Evolutionary conservation across 2,329 filamentous ascomycete species (phyloP).

Genomic region (Talaromyces funiculosus): DNA sequence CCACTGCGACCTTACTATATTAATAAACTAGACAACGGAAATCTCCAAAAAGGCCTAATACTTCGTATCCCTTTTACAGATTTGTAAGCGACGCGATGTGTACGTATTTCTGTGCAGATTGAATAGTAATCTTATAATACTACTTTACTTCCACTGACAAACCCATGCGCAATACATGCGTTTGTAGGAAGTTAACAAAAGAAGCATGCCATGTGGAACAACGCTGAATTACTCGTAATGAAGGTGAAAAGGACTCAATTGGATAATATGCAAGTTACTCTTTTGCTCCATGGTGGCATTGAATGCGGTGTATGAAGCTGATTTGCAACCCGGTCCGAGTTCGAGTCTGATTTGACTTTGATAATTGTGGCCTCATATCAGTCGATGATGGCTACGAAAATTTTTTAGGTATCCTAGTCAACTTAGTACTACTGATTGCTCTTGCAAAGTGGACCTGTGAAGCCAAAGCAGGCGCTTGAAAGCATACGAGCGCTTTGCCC

Average conservation of each 20-base stretch:
- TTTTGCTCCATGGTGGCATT: neutral
- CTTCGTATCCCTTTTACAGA: no score
- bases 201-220: neutral
- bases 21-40: no score
- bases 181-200: neutral
- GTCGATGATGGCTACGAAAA: neutral
- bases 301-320: neutral
- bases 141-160: no score
- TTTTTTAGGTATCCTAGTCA: neutral
- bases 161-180: neutral
- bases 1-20: no score
- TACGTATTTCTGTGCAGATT: no score
- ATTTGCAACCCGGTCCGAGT: neutral
- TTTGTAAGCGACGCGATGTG: no score
- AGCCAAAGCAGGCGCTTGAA: constrained; percentile 37
- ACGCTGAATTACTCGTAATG: neutral
- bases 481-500: constrained; percentile 49
- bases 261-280: neutral
- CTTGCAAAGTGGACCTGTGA: neutral
- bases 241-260: neutral
- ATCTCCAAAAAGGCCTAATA: no score
- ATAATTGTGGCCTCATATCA: neutral
- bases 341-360: constrained; percentile 3
- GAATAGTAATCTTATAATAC: no score
- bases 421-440: neutral